Conservation (phyloP, 805 yeast genomes). For the Yamadazyma ubonensis region DNA sequence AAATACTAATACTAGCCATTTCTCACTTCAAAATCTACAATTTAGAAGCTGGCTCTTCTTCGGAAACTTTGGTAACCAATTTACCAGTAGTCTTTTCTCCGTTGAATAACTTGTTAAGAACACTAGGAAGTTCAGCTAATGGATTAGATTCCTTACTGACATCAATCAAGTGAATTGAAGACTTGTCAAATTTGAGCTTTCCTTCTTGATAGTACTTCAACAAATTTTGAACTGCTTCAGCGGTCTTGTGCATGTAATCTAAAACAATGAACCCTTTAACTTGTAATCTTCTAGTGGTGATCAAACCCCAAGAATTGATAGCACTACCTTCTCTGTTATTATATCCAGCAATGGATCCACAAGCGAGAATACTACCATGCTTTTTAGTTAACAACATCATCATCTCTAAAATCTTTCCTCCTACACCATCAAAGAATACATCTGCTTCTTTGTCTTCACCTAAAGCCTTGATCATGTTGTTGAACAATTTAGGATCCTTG, state of each 20-base stretch:
- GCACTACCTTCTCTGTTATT: constrained; percentile 21
- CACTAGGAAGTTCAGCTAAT: constrained; percentile 44
- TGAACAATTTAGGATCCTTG: constrained; percentile 33
- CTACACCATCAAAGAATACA: constrained; percentile 25
- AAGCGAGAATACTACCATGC: constrained; percentile 26
- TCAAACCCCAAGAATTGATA: constrained; percentile 24
- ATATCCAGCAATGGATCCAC: constrained; percentile 37
- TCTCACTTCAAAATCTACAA: no score
- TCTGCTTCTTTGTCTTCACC: constrained; percentile 41
- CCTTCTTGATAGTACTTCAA: constrained; percentile 18
- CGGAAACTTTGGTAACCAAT: constrained; percentile 44
- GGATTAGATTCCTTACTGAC: constrained; percentile 30
- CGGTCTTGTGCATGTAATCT: constrained; percentile 16
- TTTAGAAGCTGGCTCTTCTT: constrained; percentile 7
- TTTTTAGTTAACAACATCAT: constrained; percentile 17
- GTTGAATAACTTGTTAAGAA: constrained; percentile 48
- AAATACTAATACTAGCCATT: no score
- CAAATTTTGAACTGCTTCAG: constrained; percentile 16
- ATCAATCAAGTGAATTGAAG: constrained; percentile 20
- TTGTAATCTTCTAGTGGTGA: constrained; percentile 18
- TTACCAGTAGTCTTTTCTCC: constrained; percentile 50
- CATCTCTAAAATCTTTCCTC: constrained; percentile 23
- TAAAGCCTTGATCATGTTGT: constrained; percentile 21
- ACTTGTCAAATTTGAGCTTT: constrained; percentile 16
- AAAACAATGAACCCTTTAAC: constrained; percentile 24